phyloP scores from a whole-genome alignment of 352 stramenopile genomes.

The Phytophthora melonis region DNA sequence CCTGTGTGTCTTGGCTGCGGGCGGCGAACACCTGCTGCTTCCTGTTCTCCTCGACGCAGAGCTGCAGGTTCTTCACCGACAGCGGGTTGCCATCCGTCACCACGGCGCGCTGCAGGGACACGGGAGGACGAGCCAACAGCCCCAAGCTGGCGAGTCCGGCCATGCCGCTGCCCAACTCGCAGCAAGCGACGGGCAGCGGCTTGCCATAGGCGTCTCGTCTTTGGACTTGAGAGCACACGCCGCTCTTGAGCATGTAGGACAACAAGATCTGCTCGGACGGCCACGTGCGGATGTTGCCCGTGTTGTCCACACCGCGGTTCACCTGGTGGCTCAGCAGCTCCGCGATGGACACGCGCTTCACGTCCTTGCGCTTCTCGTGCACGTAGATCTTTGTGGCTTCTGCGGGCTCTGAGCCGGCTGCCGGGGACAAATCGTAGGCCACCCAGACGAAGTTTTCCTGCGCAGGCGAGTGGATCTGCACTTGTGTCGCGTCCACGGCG shows the following conservation, averaged over 20 bases:
- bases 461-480: conserved; percentile 19
- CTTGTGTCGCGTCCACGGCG: conserved; percentile 17
- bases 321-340: conserved; percentile 83
- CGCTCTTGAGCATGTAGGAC: conserved; percentile 61
- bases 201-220: background rate
- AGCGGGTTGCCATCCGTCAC: conserved; percentile 83
- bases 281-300: conserved; percentile 90
- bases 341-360: conserved; percentile 57
- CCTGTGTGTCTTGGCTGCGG: background rate
- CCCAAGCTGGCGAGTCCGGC: conserved; percentile 74
- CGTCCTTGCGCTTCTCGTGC: conserved; percentile 74
- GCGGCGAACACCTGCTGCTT: conserved; percentile 28
- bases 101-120: conserved; percentile 54
- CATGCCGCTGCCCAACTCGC: conserved; percentile 84
- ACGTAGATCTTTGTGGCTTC: conserved; percentile 41
- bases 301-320: conserved; percentile 89
- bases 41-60: conserved; percentile 70
- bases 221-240: conserved; percentile 42
- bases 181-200: conserved; percentile 49
- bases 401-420: background rate
- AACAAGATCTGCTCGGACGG: conserved; percentile 83
- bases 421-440: conserved; percentile 44
- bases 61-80: conserved; percentile 70
- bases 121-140: conserved; percentile 56
- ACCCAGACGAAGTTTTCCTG: conserved; percentile 62